Conservation (phyloP, 83 land plant genomes). For the Thuja plicata region DNA sequence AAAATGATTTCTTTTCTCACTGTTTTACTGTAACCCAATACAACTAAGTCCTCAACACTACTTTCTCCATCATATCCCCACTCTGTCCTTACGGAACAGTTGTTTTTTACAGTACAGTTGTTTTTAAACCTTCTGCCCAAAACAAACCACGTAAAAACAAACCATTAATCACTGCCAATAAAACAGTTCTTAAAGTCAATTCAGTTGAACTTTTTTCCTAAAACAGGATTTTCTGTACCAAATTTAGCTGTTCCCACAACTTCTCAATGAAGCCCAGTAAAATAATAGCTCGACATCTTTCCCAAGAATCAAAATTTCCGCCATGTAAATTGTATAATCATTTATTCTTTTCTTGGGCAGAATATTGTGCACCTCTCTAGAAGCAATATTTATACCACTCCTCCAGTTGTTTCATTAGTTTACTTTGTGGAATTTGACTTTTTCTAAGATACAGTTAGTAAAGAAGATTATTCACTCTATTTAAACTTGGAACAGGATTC, state of each 20-base stretch:
- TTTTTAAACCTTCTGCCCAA: neutral
- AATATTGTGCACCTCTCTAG: neutral
- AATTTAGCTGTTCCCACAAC: neutral
- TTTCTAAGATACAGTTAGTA: neutral
- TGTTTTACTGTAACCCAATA: neutral
- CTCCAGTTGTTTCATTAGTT: neutral
- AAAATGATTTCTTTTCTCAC: neutral
- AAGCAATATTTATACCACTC: neutral
- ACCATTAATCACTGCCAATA: neutral
- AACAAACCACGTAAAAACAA: neutral
- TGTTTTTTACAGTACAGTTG: neutral
- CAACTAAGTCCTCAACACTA: neutral
- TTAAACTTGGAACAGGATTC: neutral
- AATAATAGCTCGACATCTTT: neutral
- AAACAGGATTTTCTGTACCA: neutral
- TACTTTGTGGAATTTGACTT: neutral
- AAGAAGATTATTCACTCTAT: neutral
- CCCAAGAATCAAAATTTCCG: neutral
- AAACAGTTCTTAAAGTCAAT: neutral
- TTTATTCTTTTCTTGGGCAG: too few species aligned
- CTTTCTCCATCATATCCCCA: neutral
- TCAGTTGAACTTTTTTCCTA: neutral
- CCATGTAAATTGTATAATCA: neutral
- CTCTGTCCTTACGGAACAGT: neutral
- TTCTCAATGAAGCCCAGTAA: neutral